Percentiles rank a stretch among this genome's conserved stretches.
Evolutionary conservation across 1,284 basidiomycete species (phyloP).

Genomic region (Anthracocystis setariae): DNA sequence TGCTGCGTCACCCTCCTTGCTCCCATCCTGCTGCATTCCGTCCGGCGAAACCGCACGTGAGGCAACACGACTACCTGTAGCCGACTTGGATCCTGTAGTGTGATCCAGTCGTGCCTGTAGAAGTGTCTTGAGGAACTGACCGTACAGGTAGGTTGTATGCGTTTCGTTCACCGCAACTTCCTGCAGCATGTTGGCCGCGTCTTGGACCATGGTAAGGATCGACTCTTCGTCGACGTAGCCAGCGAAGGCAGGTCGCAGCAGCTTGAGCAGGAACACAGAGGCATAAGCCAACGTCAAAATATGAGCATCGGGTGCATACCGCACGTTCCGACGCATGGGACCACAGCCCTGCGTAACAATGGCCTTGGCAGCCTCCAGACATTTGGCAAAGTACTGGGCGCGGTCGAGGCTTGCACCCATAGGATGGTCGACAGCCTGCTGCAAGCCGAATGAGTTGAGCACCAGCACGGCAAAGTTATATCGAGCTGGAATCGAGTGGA

Average conservation of each 20-base stretch:
- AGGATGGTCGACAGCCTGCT: conserved; percentile 81
- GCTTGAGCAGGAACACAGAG: conserved; percentile 73
- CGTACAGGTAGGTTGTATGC: conserved; percentile 63
- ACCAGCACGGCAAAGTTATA: conserved; percentile 64
- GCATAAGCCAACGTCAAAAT: conserved; percentile 92
- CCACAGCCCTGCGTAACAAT: conserved; percentile 55
- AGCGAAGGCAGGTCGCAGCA: conserved; percentile 82
- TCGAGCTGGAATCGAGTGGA: conserved; percentile 57
- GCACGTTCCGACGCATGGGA: conserved; percentile 71
- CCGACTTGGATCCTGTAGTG: conserved; percentile 38
- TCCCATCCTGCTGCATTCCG: conserved; percentile 10
- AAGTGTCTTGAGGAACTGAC: conserved; percentile 58
- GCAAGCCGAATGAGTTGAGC: conserved; percentile 92
- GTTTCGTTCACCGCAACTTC: conserved; percentile 61
- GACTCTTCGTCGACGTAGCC: conserved; percentile 75
- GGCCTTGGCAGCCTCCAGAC: conserved; percentile 61
- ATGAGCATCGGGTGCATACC: conserved; percentile 88
- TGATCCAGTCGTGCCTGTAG: conserved; percentile 59
- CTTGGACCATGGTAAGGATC: conserved; percentile 78
- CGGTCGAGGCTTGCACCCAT: conserved; percentile 58
- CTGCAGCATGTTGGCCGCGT: conserved; percentile 75
- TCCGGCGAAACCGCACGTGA: conserved; percentile 43
- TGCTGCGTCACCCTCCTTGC: not conserved
- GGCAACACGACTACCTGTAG: conserved; percentile 38
- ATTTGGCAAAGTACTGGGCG: conserved; percentile 66